Conservation (phyloP, 1,284 basidiomycete species). For the Afroboletus lepidellus region DNA sequence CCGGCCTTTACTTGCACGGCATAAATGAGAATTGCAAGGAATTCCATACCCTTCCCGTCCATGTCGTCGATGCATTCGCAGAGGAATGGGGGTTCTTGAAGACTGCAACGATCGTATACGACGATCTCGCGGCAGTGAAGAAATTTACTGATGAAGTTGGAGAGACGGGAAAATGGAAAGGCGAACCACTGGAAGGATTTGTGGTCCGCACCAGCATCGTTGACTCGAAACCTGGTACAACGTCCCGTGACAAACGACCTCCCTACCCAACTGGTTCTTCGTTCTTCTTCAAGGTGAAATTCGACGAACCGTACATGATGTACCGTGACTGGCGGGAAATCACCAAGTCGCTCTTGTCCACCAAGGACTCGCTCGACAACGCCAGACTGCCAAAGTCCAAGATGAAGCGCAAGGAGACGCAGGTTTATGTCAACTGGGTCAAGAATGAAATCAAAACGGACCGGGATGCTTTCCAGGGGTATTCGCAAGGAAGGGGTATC, state of each 20-base stretch:
- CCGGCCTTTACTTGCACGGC: constrained; percentile 93
- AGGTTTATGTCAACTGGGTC: constrained; percentile 68
- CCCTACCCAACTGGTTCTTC: constrained; percentile 80
- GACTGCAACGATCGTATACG: constrained; percentile 55
- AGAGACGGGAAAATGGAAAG: constrained; percentile 75
- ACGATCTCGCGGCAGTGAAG: constrained; percentile 69
- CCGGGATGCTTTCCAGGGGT: constrained; percentile 62
- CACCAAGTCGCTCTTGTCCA: constrained; percentile 72
- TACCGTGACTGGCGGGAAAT: constrained; percentile 98
- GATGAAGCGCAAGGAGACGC: constrained; percentile 66
- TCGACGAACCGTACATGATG: constrained; percentile 98
- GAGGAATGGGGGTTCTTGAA: constrained; percentile 89
- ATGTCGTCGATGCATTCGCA: constrained; percentile 78
- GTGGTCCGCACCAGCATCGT: constrained; percentile 83
- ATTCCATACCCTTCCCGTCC: constrained; percentile 75
- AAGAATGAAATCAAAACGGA: constrained; percentile 67
- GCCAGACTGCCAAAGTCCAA: constrained; percentile 56
- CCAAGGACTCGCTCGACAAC: constrained; percentile 29
- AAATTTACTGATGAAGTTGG: constrained; percentile 71
- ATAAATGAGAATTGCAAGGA: constrained; percentile 73
- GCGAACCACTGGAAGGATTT: constrained; percentile 92
- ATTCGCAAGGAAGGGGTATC: constrained; percentile 75
- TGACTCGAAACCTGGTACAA: constrained; percentile 34
- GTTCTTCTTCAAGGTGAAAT: constrained; percentile 99
- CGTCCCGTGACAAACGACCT: constrained; percentile 39